phyloP scores from a whole-genome alignment of 2,329 filamentous ascomycete genomes.

The Nigrospora oryzae region DNA sequence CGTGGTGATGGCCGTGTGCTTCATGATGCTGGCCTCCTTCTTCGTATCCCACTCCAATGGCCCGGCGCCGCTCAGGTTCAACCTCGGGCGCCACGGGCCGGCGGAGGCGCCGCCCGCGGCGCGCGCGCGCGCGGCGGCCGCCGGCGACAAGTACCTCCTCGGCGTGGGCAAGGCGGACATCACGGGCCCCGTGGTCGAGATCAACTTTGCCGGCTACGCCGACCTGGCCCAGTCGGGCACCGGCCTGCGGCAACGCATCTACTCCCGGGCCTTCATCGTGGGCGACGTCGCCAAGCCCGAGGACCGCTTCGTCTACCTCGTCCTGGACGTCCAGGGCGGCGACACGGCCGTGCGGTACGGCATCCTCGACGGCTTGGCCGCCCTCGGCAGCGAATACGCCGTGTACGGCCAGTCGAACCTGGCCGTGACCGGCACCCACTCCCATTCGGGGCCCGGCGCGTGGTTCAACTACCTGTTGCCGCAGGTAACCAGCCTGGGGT shows the following conservation, averaged over 20 bases:
- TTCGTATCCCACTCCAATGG: conserved; percentile 12
- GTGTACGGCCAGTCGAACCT: conserved; percentile 72
- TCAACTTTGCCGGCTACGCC: conserved; percentile 87
- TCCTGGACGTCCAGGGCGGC: conserved; percentile 78
- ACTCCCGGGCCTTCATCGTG: conserved; percentile 81
- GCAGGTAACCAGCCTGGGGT: conserved; percentile 80
- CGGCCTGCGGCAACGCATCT: conserved; percentile 76
- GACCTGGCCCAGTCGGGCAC: conserved; percentile 70
- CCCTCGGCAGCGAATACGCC: conserved; percentile 62
- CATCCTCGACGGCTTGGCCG: conserved; percentile 62
- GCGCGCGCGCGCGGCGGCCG: conserved; percentile 11
- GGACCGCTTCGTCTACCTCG: conserved; percentile 75
- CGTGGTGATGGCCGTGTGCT: conserved; percentile 19
- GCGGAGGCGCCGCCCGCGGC: conserved; percentile 6
- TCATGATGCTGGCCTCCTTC: conserved; percentile 24
- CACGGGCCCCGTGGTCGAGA: conserved; percentile 71
- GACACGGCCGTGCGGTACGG: conserved; percentile 83
- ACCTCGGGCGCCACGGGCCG: conserved; percentile 8
- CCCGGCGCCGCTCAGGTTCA: conserved; percentile 6
- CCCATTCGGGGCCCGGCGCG: conserved; percentile 79
- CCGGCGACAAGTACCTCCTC: conserved; percentile 36
- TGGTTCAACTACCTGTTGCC: conserved; percentile 91
- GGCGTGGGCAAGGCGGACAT: conserved; percentile 47
- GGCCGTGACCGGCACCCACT: conserved; percentile 86
- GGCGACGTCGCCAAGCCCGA: conserved; percentile 55